Conservation (phyloP, 2,329 filamentous ascomycete species). For the Paecilomyces sp. region DNA sequence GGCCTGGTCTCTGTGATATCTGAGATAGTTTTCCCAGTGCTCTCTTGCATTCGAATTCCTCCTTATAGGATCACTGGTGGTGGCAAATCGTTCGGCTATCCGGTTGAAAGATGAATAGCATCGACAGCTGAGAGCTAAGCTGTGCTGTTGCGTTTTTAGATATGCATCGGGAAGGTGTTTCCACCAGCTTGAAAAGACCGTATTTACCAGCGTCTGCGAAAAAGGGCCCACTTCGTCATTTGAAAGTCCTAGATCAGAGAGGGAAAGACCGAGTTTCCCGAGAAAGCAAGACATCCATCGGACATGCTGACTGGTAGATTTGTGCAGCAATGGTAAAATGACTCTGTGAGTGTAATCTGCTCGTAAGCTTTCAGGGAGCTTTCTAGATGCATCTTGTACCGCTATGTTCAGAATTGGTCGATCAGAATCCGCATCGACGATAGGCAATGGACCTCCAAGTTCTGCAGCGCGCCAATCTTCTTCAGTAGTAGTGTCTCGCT, state of each 20-base stretch:
- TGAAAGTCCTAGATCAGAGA: background rate
- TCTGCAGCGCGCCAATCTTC: constrained; percentile 9
- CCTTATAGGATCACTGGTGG: background rate
- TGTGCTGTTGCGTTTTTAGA: constrained; percentile 6
- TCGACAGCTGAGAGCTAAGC: constrained; percentile 9
- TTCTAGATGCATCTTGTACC: constrained; percentile 1
- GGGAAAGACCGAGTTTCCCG: constrained; percentile 1
- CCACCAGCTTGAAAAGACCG: constrained; percentile 5
- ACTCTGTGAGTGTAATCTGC: constrained; percentile 6
- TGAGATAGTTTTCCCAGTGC: constrained; percentile 6
- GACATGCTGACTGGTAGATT: constrained; percentile 11
- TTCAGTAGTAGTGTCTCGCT: constrained; percentile 3
- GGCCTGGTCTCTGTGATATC: background rate
- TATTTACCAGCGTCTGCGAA: background rate
- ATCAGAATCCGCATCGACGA: background rate
- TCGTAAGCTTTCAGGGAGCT: constrained; percentile 4
- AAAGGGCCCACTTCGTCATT: constrained; percentile 11
- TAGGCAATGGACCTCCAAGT: constrained; percentile 4
- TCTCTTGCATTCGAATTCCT: constrained; percentile 2
- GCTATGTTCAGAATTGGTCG: constrained; percentile 8
- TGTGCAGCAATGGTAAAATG: constrained; percentile 10
- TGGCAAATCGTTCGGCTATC: constrained; percentile 4
- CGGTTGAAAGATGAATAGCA: constrained; percentile 1
- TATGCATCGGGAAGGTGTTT: constrained; percentile 10
- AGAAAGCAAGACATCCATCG: constrained; percentile 15